Base-by-base conservation (phyloP, 495 filamentous ascomycete species). In the Barbatosphaeria neglecta region DNA sequence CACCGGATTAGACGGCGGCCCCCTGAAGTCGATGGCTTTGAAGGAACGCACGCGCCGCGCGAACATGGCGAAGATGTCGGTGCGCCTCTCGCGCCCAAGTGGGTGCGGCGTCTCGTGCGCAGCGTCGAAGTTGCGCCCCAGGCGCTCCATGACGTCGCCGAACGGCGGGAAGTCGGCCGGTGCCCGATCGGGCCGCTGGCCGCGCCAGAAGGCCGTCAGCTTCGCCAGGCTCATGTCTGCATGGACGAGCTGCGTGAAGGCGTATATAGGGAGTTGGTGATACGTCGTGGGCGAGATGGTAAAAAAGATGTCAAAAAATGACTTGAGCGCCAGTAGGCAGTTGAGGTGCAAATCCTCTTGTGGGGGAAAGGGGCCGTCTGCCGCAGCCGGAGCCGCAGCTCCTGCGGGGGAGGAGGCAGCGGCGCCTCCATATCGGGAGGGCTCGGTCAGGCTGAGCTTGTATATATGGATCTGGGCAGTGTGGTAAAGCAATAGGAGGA, bases 241-340 rank as follows among this genome's bases (percentile, higher is more conserved):
- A 23, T 58, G 60, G 0, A 59, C 55, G 41, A 70, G 60, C 37
- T 70, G 63, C 33, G 60, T 58, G 19, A 62, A 65, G 0, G 61
- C 50, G 0, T 53, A 44, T 16, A 59, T 59, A 5, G 66, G 52
- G 16, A 69, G 44, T 2, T 53, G 58, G 5, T 59, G 47, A 39
- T 62, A 69, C 0, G 52, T 22, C 3, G 46, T 45, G 15, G 57
- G 52, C 11, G 55, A 43, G 17, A 68, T 49, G 13, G 49, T 53
- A n/a, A 70, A 50, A 52, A 65, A 69, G 5, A 58, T 22, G 17
- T 63, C 57, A 4, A 67, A 46, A 58, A 59, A 66, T 22, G 52
- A 47, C 41, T 68, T 68, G n/a, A 60, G 48, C 31, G 69, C 59
- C 4, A 61, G 51, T 9, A 72, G 62, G 31, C 58, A 62, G 20